Conservation (phyloP, 139 green algal genomes). For the Chlorella sp. region DNA sequence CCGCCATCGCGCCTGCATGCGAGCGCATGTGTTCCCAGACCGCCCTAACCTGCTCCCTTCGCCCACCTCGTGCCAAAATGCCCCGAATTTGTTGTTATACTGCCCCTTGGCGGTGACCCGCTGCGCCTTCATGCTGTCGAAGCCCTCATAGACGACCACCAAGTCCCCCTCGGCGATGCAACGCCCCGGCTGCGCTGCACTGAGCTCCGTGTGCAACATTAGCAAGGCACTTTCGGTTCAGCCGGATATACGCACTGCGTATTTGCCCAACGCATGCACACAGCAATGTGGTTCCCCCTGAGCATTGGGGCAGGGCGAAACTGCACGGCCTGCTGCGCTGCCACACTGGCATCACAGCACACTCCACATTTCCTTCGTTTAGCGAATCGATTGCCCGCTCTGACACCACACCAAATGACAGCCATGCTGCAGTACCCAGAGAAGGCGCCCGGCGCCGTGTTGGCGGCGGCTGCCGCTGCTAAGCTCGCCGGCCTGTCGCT, state of each 20-base stretch:
- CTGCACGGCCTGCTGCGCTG: neutral
- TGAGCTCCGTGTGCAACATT: constrained; percentile 28
- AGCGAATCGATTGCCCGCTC: neutral
- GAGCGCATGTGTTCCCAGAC: neutral
- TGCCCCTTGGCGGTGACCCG: constrained; percentile 49
- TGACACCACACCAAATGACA: neutral
- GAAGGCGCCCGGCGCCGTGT: constrained; percentile 6
- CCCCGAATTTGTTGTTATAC: constrained; percentile 69
- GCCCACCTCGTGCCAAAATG: constrained; percentile 67
- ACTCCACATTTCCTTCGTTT: neutral
- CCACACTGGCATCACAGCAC: neutral
- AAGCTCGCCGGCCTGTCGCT: constrained; percentile 46
- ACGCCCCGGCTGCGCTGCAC: neutral
- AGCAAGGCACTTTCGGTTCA: no score
- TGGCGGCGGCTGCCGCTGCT: constrained; percentile 39
- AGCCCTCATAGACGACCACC: constrained; percentile 87
- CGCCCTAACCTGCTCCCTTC: neutral
- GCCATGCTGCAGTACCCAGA: constrained; percentile 22
- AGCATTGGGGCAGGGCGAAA: no score
- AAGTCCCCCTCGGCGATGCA: constrained; percentile 66
- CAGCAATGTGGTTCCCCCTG: neutral
- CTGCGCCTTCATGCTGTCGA: constrained; percentile 75
- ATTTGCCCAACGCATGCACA: neutral
- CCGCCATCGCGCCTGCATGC: neutral
- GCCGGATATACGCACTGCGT: no score